Evolutionary conservation across 805 yeast species (phyloP), one percentile per base, ranked within the genome.

Genomic region (Nakazawaea laoshanensis): DNA sequence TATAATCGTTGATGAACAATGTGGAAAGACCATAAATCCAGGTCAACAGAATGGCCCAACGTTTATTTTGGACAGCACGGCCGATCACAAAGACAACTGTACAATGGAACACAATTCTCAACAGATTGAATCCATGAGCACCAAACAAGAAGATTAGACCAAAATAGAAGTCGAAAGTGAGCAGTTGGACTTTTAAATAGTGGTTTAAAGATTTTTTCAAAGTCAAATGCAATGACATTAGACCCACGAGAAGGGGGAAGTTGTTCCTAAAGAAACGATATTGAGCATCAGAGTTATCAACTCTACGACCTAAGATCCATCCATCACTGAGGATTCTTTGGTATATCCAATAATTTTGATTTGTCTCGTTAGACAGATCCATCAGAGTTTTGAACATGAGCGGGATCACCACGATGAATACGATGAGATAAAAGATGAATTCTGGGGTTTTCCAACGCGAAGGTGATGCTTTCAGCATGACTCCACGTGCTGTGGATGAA

Each of bases 231-330:
- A 61, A 50, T 0, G 49, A 42, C 35, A 79, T 65, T 30, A 85
- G 60, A 0, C 59, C 70, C n/a, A 62, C 49, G 30, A 92, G 58
- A 30, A 81, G 51, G 9, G 74, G 70, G 42, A 89, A 64, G 49
- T 87, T 87, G 49, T 82, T 79, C 46, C 98, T 69, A 51, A 92
- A 86, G 48, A 87, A 85, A 17, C 84, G 57, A 49, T 89, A 92
- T 54, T 92, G 99, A 20, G 67, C 63, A 52, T 92, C 99, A 4
- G 95, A 81, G 51, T 89, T 88, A 53, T 92, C 98, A 26, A 86
- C 94, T 54, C 79, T 81, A 17, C 95, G 60, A 7, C 95, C 96
- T 50, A 80, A 73, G 45, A 87, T 59, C 97, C 97, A 89, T 4
- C 98, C 97, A 5, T 74, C 63, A 19, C 79, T 65, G 32, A 89